These are phyloP conservation scores for Davidsoniella eucalypti DNA, from an alignment of 2,329 filamentous ascomycete genomes.

Conservation along the genomic window DNA sequence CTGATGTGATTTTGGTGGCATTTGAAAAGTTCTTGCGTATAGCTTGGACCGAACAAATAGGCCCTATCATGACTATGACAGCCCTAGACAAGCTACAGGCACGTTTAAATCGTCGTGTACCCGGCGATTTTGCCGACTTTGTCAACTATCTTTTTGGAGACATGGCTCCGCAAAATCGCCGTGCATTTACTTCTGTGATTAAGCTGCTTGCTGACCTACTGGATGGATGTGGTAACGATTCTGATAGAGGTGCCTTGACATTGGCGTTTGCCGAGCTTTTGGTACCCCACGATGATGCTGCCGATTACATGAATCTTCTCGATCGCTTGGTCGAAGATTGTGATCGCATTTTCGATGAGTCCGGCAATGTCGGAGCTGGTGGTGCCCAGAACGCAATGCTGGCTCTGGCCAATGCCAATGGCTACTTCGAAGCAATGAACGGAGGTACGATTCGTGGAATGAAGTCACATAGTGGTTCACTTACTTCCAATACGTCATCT, in stretches of 20 bases:
- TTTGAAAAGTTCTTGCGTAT: conserved; percentile 87
- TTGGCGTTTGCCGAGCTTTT: conserved; percentile 79
- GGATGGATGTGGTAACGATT: conserved; percentile 79
- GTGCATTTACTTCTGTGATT: conserved; percentile 70
- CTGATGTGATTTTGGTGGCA: conserved; percentile 75
- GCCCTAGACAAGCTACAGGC: conserved; percentile 60
- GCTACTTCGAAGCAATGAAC: conserved; percentile 39
- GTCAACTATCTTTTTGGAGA: conserved; percentile 47
- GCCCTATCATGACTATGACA: conserved; percentile 59
- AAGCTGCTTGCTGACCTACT: conserved; percentile 75
- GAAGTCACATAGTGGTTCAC: conserved; percentile 52
- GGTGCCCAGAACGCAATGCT: conserved; percentile 12
- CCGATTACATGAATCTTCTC: conserved; percentile 73
- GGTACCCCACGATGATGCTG: conserved; percentile 42
- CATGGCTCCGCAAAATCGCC: conserved; percentile 52
- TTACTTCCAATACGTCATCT: conserved; percentile 76
- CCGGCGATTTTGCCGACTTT: conserved; percentile 57
- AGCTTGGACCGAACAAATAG: conserved; percentile 80
- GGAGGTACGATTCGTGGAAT: conserved; percentile 31
- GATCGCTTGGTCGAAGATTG: conserved; percentile 83
- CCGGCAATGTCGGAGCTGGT: conserved; percentile 11
- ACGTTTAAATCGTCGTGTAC: conserved; percentile 46
- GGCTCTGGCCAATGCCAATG: conserved; percentile 21
- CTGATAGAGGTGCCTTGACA: conserved; percentile 74
- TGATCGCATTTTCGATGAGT: conserved; percentile 68